Evolutionary conservation across 2,329 filamentous ascomycete species (phyloP).

Genomic region (Exserohilum turcica): DNA sequence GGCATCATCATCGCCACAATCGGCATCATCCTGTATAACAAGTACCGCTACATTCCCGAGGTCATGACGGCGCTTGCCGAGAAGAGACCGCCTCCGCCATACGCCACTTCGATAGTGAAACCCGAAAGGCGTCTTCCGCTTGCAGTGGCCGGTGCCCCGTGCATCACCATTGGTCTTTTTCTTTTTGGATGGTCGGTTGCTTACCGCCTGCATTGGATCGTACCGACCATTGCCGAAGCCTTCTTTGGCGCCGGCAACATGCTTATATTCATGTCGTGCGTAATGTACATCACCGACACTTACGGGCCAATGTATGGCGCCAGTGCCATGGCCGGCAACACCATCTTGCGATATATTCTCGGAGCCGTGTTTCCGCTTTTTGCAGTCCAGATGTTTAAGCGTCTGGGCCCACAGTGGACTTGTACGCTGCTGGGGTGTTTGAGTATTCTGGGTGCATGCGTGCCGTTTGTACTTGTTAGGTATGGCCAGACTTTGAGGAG

Average conservation of each 20-base stretch:
- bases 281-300: conserved; percentile 15
- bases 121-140: conserved; percentile 44
- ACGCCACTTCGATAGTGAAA: conserved; percentile 14
- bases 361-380: conserved; percentile 66
- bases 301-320: conserved; percentile 63
- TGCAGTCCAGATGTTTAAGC: conserved; percentile 55
- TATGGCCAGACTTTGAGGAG: conserved; percentile 19
- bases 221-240: conserved; percentile 39
- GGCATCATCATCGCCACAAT: conserved; percentile 8
- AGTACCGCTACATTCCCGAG: conserved; percentile 6
- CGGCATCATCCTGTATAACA: conserved; percentile 6
- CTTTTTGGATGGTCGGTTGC: conserved; percentile 49
- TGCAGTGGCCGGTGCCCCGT: conserved; percentile 44
- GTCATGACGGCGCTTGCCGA: conserved; percentile 3
- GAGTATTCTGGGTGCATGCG: conserved; percentile 8
- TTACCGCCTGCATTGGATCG: conserved; percentile 48
- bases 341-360: conserved; percentile 61
- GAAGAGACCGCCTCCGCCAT: conserved; percentile 5
- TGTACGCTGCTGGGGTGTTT: conserved; percentile 16
- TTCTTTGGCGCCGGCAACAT: conserved; percentile 10
- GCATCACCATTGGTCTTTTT: conserved; percentile 43
- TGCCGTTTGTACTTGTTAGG: conserved; percentile 22
- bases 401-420: conserved; percentile 14
- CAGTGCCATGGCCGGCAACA: conserved; percentile 65
- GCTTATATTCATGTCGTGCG: conserved; percentile 13